A percentile compares a stretch with the other conserved stretches of the same genome.
These are phyloP conservation scores for Bassia scoparia DNA, from an alignment of 148 eudicot genomes.

Conservation along the genomic window DNA sequence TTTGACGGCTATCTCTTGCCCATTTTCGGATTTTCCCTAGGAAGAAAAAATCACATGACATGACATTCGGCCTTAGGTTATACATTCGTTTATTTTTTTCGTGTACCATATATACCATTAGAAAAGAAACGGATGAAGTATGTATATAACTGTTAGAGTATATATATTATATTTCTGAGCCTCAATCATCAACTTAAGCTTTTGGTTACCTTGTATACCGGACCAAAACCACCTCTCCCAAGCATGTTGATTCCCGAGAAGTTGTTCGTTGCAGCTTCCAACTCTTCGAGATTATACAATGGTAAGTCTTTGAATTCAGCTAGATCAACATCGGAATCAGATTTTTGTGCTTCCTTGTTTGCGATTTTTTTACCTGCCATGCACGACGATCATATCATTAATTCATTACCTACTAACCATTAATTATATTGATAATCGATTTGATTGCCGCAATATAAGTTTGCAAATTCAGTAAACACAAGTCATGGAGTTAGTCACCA, in stretches of 20 bases:
- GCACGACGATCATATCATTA: too few species aligned
- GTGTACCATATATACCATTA: too few species aligned
- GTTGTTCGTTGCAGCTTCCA: constrained; percentile 34
- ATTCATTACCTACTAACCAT: too few species aligned
- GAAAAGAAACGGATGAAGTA: too few species aligned
- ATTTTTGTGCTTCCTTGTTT: not conserved
- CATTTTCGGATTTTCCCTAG: constrained; percentile 35
- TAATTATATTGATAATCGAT: too few species aligned
- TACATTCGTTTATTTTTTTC: too few species aligned
- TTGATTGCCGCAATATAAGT: too few species aligned
- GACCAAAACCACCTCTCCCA: constrained; percentile 53
- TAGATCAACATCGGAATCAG: not conserved
- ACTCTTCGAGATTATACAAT: constrained; percentile 24
- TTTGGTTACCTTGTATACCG: constrained; percentile 39
- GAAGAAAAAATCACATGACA: not conserved
- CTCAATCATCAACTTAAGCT: too few species aligned
- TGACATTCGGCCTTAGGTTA: not conserved
- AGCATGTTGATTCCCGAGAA: constrained; percentile 36
- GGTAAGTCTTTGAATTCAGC: constrained; percentile 28
- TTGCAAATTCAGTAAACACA: too few species aligned
- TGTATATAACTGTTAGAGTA: too few species aligned
- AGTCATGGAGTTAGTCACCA: too few species aligned
- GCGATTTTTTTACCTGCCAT: not conserved
- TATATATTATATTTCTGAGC: too few species aligned
- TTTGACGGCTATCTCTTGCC: constrained; percentile 41